These are phyloP conservation scores for Colletotrichum echinochloae DNA, from an alignment of 2,329 filamentous ascomycete genomes.

Conservation along the genomic window DNA sequence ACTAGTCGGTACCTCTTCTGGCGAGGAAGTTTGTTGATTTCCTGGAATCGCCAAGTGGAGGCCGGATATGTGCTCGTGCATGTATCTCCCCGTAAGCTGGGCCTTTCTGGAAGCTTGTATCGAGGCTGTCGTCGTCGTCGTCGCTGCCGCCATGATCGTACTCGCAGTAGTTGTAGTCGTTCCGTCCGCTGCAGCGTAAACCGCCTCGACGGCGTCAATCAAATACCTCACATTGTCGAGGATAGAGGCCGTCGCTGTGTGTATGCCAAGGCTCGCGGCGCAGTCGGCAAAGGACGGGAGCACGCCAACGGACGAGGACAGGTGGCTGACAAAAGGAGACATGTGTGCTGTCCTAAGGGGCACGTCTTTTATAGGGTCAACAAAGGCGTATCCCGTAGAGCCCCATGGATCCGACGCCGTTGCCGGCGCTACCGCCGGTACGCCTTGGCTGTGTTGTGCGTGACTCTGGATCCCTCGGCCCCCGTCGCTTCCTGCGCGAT, in stretches of 20 bases:
- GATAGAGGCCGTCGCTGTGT: slow-evolving; percentile 60
- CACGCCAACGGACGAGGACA: slow-evolving; percentile 50
- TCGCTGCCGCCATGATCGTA: background rate
- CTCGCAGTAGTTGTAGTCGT: background rate
- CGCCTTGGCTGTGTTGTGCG: background rate
- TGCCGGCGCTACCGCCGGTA: background rate
- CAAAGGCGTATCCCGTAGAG: slow-evolving; percentile 55
- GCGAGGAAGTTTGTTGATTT: background rate
- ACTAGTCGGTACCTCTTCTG: slow-evolving; percentile 3
- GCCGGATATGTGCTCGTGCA: slow-evolving; percentile 22
- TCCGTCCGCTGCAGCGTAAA: slow-evolving; percentile 8
- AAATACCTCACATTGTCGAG: slow-evolving; percentile 65
- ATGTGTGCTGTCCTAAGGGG: slow-evolving; percentile 60
- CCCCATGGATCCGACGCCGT: slow-evolving; percentile 10
- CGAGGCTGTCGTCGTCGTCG: background rate
- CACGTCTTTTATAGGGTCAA: slow-evolving; percentile 50
- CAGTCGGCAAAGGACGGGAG: slow-evolving; percentile 58
- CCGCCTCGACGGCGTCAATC: slow-evolving; percentile 52
- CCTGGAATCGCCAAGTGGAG: slow-evolving; percentile 29
- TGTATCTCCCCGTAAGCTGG: slow-evolving; percentile 19
- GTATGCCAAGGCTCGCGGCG: slow-evolving; percentile 56
- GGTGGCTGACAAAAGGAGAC: slow-evolving; percentile 51
- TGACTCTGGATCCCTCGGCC: background rate
- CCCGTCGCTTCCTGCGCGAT: background rate
- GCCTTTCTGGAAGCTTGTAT: slow-evolving; percentile 22